Base-by-base conservation (phyloP, 495 filamentous ascomycete species). In the Amorphotheca resinae region DNA sequence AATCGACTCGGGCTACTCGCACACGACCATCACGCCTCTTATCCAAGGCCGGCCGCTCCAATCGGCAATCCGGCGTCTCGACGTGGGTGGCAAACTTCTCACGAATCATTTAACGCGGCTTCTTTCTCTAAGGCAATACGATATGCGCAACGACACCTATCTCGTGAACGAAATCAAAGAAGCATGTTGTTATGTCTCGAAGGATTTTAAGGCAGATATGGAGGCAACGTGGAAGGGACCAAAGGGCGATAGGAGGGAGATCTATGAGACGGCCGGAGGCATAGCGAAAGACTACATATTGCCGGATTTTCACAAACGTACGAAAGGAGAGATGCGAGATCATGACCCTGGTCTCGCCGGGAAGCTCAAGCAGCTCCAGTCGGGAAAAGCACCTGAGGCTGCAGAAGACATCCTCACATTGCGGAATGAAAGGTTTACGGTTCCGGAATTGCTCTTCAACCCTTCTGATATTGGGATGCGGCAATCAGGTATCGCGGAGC, bases 111-210 rank as follows among this genome's bases (percentile, higher is more conserved):
- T 99, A 17, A 89, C 93, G 48, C 80, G 91, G 41, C 69, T 94
- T 20, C 75, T 95, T 16, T 95, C 91, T 6, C 73, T 89, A 41
- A 76, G 89, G 22, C 84, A 94, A 50, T 93, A 87, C 59, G 88
- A 94, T 59, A 87, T 96, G 80, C 75, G 87, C 48, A 85, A 93
- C 54, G 91, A 99, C 51, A 77, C 80, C 12, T 77, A 91, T 55
- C 74, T 96, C 15, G 88, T 95, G 58, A 94, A 93, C 52, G 82
- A 95, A 57, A 84, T 95, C 59, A 99, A 96, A 54, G 93, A 99
- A 63, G 70, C 79, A 0, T 78, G 79, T 22, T 94, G 86, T 55
- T 96, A 81, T 51, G 76, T 95, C 23, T 86, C 79, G 20, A 69
- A 76, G 4, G 72, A 91, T 54, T 95, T 95, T 61, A 65, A 65